A percentile compares a stretch with the other conserved stretches of the same genome.
These are phyloP conservation scores for Theileria luwenshuni DNA, from an alignment of 169 alveolate genomes.

Conservation along the genomic window DNA sequence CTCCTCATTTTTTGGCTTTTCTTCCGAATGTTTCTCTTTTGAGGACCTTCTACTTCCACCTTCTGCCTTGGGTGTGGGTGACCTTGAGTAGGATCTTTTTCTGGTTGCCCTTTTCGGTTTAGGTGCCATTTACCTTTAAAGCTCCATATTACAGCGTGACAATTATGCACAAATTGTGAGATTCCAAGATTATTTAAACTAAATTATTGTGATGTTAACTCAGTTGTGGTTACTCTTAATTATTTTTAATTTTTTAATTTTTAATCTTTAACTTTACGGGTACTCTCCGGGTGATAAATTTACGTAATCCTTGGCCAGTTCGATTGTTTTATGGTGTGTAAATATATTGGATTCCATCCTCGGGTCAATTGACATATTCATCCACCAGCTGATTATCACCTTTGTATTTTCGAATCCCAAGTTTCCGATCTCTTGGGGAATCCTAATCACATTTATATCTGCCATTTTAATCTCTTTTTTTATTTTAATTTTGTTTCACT, in stretches of 20 bases:
- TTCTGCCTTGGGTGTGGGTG: neutral
- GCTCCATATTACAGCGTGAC: too few relatives aligned
- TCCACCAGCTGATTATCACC: conserved; percentile 15
- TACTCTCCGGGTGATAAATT: too few relatives aligned
- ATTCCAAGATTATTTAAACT: too few relatives aligned
- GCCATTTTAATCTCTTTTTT: neutral
- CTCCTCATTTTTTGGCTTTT: neutral
- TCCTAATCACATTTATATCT: neutral
- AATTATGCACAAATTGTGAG: too few relatives aligned
- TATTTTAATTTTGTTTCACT: too few relatives aligned
- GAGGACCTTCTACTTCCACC: neutral
- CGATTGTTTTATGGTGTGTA: conserved; percentile 20
- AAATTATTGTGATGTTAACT: too few relatives aligned
- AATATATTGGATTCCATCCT: conserved; percentile 17
- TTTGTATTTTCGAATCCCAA: conserved; percentile 22
- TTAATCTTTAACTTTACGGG: too few relatives aligned
- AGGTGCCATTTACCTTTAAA: neutral
- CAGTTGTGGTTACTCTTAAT: too few relatives aligned
- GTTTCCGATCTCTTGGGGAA: conserved; percentile 20
- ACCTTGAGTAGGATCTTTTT: neutral
- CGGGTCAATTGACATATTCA: conserved; percentile 21
- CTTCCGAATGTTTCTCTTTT: neutral
- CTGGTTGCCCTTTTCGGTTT: neutral
- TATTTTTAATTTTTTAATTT: too few relatives aligned
- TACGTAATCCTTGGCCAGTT: conserved; percentile 10